Evolutionary conservation across 2,329 filamentous ascomycete genomes (phyloP), one percentile per base, ranked within the genome.

Genomic region (Neofusicoccum cordaticola): DNA sequence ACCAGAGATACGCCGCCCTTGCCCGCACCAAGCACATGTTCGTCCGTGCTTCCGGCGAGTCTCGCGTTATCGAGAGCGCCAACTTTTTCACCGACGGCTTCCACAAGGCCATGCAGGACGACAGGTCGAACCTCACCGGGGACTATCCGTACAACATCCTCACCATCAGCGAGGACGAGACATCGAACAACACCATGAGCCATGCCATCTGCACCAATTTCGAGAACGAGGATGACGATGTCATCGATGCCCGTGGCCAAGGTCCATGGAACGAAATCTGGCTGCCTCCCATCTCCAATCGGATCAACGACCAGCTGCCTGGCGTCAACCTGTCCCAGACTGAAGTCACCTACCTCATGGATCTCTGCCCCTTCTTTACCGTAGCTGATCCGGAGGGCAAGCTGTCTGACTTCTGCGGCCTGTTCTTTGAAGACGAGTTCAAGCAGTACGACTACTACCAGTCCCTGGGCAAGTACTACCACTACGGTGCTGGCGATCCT

Each of bases 341-440:
- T 1, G 88, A 94, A 39, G 86, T 88, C 0, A 80, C 93, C 64
- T 85, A 84, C 65, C 74, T 97, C 39, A 97, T 97, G 92, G 92
- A 97, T 71, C 82, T 97, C 66, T 97, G 93, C 72, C 89, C 93
- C 0, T 97, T 92, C 78, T 85, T 90, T 69, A 94, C 91, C 0
- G 87, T 96, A n/a, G 81, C 85, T 5, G 72, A 77, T 0, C 78
- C 83, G 2, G 84, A 80, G 4, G 82, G 77, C 17, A 74, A 73
- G 4, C 74, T 89, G 9, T 92, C 92, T 0, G 79, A 82, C 0
- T 96, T 97, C 78, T 97, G 93, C 77, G 73, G 75, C 13, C 81
- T 97, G 31, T 97, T 97, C 78, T 88, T 85, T 0, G 74, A 82
- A 13, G 75, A 84, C 0, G 92, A 96, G 76, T 97, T 92, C 91